Conservation (phyloP, 305 asterid species). For the Striga hermonthica region DNA sequence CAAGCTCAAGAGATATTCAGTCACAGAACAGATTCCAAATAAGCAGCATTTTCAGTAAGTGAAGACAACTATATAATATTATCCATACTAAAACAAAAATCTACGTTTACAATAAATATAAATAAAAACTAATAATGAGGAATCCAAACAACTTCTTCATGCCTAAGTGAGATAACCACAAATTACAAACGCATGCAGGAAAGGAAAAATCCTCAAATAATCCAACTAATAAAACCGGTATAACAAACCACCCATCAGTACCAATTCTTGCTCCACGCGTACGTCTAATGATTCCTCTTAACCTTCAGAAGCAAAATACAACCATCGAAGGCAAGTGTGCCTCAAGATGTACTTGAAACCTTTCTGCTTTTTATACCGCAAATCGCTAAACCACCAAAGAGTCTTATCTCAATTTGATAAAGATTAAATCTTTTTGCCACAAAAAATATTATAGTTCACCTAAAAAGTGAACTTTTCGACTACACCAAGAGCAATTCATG, state of each 20-base stretch:
- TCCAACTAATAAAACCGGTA: too few relatives aligned
- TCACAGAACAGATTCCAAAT: slow-evolving; percentile 20
- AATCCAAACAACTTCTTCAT: neutral
- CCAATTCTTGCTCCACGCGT: too few relatives aligned
- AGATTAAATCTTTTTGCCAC: neutral
- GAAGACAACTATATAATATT: slow-evolving; percentile 10
- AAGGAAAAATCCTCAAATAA: neutral
- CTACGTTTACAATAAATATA: neutral
- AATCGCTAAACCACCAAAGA: slow-evolving; percentile 20
- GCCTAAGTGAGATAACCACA: neutral
- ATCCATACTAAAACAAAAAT: neutral
- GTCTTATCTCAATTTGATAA: neutral
- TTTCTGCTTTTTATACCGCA: neutral
- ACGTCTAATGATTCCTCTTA: too few relatives aligned
- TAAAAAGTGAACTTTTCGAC: too few relatives aligned
- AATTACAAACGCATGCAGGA: neutral
- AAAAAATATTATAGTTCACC: slow-evolving; percentile 1
- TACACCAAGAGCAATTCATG: too few relatives aligned
- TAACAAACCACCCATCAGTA: too few relatives aligned
- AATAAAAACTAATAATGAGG: neutral
- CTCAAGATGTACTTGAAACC: neutral
- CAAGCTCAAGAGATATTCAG: slow-evolving; percentile 32
- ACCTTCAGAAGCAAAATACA: too few relatives aligned
- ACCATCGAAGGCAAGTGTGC: too few relatives aligned
- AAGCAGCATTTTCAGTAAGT: slow-evolving; percentile 18